Evolutionary conservation across 139 green algal species (phyloP).

Genomic region (Tetradesmus obliquus): DNA sequence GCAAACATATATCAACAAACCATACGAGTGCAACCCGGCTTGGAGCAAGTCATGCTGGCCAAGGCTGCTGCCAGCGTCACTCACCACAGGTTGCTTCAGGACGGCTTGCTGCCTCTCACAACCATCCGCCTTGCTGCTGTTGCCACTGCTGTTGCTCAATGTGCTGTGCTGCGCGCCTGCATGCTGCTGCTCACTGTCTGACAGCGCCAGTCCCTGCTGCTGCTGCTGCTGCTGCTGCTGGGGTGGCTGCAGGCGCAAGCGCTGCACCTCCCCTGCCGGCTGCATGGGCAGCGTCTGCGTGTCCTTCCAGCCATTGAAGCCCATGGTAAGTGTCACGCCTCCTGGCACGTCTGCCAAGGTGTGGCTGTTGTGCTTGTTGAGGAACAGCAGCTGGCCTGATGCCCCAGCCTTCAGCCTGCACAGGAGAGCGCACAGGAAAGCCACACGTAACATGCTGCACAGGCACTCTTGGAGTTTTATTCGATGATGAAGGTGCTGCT

Average conservation of each 20-base stretch:
- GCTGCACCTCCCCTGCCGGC: background rate
- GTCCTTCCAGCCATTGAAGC: background rate
- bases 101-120: too few relatives aligned
- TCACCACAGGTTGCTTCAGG: too few relatives aligned
- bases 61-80: too few relatives aligned
- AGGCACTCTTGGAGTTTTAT: too few relatives aligned
- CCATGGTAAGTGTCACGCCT: background rate
- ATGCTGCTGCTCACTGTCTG: background rate
- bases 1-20: too few relatives aligned
- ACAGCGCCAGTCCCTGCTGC: background rate
- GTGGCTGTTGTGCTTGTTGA: background rate
- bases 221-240: background rate
- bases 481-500: too few relatives aligned
- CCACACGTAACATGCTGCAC: too few relatives aligned
- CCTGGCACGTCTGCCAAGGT: background rate
- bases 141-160: background rate
- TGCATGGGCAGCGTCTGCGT: background rate
- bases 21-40: too few relatives aligned
- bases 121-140: too few relatives aligned
- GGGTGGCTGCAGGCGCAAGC: too few relatives aligned
- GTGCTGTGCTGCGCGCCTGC: background rate
- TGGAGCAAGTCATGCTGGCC: too few relatives aligned
- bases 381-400: constrained; percentile 5
- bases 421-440: too few relatives aligned
- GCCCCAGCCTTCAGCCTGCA: background rate